Base-by-base conservation (phyloP, 2,329 filamentous ascomycete genomes). In the Colletotrichum australisinense region DNA sequence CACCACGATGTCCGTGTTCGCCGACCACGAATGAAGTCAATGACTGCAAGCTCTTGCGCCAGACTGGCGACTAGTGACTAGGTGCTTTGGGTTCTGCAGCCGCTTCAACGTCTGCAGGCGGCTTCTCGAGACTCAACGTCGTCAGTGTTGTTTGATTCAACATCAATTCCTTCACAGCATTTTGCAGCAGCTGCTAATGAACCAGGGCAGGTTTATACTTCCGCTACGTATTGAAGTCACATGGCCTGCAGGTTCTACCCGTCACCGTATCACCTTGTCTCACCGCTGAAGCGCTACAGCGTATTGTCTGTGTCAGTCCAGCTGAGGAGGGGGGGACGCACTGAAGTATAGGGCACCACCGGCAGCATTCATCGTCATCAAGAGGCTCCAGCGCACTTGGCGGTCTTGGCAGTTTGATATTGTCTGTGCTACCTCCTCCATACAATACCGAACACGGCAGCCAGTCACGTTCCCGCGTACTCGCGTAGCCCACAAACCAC, bases 321-420 rank as follows among this genome's bases (percentile, higher is more conserved):
- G 62, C 63, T 56, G 52, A 35, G 60, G 14, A 19, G 60, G 28
- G 38, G 7, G 16, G 7, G 4, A n/a, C 26, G 16, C 38, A 42
- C 6, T 14, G 28, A 24, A 42, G 30, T 19, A 12, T n/a, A 66
- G n/a, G 53, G 26, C 53, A 49, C 16, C 42, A 24, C 55, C 28
- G 30, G 55, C 30, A 32, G 26, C 22, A 60, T 46, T 56, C 32
- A 63, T 64, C 59, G 49, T 66, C 60, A 66, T 57, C 46, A 56
- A 60, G 55, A 70, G 60, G 60, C 60, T 70, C 70, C 55, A 57
- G 67, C 55, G 67, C 71, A 56, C 60, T 72, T 42, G 66, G 70
- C 38, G 70, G 66, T 26, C 71, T 73, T 70, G 71, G 67, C 67
- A 66, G 55, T 57, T 70, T 49, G 71, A 62, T 56, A 70, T 56